These are phyloP conservation scores for Lachnellula suecica DNA, from an alignment of 2,329 filamentous ascomycete genomes.

Conservation along the genomic window DNA sequence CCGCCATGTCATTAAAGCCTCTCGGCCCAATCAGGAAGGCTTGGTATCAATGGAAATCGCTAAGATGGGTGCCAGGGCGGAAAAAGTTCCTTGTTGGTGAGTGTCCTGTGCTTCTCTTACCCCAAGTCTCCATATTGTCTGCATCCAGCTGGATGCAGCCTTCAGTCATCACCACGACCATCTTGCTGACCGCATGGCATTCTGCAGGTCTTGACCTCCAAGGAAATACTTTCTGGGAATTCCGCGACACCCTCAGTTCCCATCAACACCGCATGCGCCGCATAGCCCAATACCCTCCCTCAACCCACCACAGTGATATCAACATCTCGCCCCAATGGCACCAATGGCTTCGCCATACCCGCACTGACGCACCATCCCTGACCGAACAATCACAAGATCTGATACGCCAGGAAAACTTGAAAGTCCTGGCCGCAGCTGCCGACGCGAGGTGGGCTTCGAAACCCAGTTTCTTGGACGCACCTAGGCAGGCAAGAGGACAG, in stretches of 20 bases:
- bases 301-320: conserved; percentile 54
- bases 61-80: conserved; percentile 60
- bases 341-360: conserved; percentile 66
- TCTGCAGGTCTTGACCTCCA: conserved; percentile 59
- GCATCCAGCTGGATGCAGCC: background rate
- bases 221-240: conserved; percentile 70
- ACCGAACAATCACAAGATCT: conserved; percentile 56
- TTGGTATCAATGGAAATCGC: conserved; percentile 63
- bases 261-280: conserved; percentile 53
- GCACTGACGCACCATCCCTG: conserved; percentile 52
- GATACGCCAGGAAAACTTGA: conserved; percentile 51
- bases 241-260: conserved; percentile 45
- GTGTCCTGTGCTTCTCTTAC: conserved; percentile 21
- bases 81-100: conserved; percentile 61
- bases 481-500: conserved; percentile 28
- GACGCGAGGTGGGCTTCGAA: conserved; percentile 65
- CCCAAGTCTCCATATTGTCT: background rate
- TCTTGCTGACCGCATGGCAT: background rate
- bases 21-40: conserved; percentile 24
- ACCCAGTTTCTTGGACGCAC: conserved; percentile 46
- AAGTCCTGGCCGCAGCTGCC: conserved; percentile 57
- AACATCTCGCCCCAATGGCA: conserved; percentile 63
- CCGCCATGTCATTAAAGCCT: conserved; percentile 22
- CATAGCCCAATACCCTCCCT: conserved; percentile 58
- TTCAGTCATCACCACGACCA: background rate